Base-by-base conservation (phyloP, 2,329 filamentous ascomycete species). In the Penicillium sp. region DNA sequence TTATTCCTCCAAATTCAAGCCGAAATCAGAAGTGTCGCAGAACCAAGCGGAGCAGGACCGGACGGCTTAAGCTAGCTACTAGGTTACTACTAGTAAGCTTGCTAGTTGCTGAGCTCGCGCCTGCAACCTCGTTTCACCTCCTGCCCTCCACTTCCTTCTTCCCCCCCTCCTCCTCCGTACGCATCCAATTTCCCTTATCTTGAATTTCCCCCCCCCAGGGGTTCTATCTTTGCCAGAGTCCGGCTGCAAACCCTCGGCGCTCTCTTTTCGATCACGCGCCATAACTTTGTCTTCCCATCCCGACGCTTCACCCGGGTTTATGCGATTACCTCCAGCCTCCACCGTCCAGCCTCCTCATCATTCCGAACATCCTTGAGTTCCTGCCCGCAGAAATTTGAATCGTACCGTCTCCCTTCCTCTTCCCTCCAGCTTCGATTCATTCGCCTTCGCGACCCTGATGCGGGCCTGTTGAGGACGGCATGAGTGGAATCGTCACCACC, bases 401-500 rank as follows among this genome's bases (percentile, higher is more conserved):
- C 55, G 28, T 25, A 4, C 48, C 11, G 35, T 38, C 35, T 45
- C 30, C 28, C 52, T 43, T 52, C 55, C 22, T 46, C 40, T 52
- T 40, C 22, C 33, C 40, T 40, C 42, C 28, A 25, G 45, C 37
- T 45, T 46, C 30, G 55, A 52, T 43, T 22, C 30, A 43, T 43
- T 71, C 63, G 67, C 69, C 63, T 62, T 65, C 60, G 68, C 69
- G 57, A 61, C 62, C 61, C 64, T 65, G 62, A 72, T 72, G 67
- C 67, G 67, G 71, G 68, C 65, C 65, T 70, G 62, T 63, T 62
- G 65, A 60, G 59, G 62, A 71, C 52, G 71, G 62, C 68, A 77
- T 78, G 76, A 74, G 71, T 70, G 74, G 70, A 69, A 75, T 78
- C 66, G 74, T 70, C 59, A 75, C 73, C 68, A 73, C 73, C 35